Conservation (phyloP, 495 filamentous ascomycete genomes). For the Cenococcum geophilum region DNA sequence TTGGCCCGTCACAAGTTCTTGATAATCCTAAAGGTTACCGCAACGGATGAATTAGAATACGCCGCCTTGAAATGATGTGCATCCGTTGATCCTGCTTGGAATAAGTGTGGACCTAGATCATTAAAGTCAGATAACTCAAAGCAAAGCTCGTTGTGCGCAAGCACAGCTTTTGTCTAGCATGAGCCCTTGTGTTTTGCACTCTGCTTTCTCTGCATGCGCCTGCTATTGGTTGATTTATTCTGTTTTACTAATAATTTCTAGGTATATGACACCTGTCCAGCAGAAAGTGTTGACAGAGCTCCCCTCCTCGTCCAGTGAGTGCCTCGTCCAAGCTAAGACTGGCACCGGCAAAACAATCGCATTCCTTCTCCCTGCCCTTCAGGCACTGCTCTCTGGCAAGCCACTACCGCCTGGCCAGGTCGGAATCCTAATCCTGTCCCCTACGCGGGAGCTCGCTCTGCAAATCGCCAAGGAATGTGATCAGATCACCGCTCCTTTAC, state of each 20-base stretch:
- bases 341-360: conserved; percentile 34
- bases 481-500: conserved; percentile 44
- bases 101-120: too few species aligned
- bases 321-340: conserved; percentile 38
- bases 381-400: conserved; percentile 28
- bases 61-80: too few species aligned
- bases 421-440: conserved; percentile 58
- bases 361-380: conserved; percentile 24
- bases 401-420: conserved; percentile 43
- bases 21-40: too few species aligned
- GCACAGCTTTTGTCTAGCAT: background rate
- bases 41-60: too few species aligned
- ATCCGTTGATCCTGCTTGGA: too few species aligned
- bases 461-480: conserved; percentile 59
- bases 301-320: conserved; percentile 48
- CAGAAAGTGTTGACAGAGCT: conserved; percentile 49
- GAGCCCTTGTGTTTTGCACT: background rate
- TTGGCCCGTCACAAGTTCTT: too few species aligned
- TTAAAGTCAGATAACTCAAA: too few species aligned
- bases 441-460: conserved; percentile 60
- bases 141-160: too few species aligned
- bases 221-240: too few species aligned
- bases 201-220: background rate
- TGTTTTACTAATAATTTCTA: background rate
- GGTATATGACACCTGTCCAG: conserved; percentile 53